Evolutionary conservation across 805 yeast species (phyloP).

Genomic region (Ogataea polymorpha): DNA sequence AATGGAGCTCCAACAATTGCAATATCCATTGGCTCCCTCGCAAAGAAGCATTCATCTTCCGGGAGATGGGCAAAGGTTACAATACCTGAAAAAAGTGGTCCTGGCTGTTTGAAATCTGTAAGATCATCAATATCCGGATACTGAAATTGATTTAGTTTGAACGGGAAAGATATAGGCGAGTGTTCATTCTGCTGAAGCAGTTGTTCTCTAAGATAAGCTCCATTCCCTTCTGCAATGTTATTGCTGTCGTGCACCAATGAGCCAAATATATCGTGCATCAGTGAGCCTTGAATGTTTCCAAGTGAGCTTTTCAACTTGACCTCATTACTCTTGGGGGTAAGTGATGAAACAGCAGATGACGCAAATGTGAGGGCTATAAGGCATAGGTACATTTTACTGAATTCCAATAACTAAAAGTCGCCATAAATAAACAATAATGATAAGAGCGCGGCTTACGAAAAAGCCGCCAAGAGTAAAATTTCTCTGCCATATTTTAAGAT

Average conservation of each 20-base stretch:
- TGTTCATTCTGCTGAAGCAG: background rate
- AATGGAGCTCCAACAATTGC: conserved; percentile 46
- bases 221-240: background rate
- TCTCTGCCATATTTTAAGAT: no score
- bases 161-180: conserved; percentile 7
- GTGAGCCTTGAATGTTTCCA: background rate
- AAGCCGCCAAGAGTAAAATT: no score
- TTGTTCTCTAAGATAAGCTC: background rate
- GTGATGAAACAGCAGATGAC: background rate
- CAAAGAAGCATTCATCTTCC: conserved; percentile 21
- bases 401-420: no score
- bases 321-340: background rate
- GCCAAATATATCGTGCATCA: conserved; percentile 14
- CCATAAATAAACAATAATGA: no score
- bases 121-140: conserved; percentile 38
- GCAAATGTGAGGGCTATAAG: background rate
- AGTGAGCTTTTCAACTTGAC: background rate
- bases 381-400: no score
- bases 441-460: no score
- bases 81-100: conserved; percentile 45
- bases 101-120: conserved; percentile 25
- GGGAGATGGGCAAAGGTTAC: conserved; percentile 49
- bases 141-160: conserved; percentile 22
- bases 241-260: background rate
- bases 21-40: conserved; percentile 39